Base-by-base conservation (phyloP, 2,329 filamentous ascomycete genomes). In the Fusarium neocosmosporiellum region DNA sequence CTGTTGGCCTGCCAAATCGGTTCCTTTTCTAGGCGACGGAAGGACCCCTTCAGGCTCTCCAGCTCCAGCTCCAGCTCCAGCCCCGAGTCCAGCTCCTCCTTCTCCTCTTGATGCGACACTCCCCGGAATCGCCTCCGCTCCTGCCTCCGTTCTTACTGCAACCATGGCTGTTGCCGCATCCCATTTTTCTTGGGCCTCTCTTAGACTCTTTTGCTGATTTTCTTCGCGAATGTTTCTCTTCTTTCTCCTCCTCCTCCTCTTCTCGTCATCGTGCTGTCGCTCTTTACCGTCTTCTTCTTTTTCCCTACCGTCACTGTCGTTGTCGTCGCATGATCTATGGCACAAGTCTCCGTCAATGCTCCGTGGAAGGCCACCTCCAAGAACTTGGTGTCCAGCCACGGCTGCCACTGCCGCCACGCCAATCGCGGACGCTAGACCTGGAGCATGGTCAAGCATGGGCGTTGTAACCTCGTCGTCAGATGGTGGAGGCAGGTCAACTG, bases 361-460 rank as follows among this genome's bases (percentile, higher is more conserved):
- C 31, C 63, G 39, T 46, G 43, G 67, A 55, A 75, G 61, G n/a
- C 64, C 63, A 41, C 69, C 72, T 37, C 68, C 66, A 9, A 65
- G 34, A 29, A 43, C 63, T 37, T 58, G 65, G 34, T 62, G 69
- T 48, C 66, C 76, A 60, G 72, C 71, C 20, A 73, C 75, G 24
- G 71, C 74, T 58, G 74, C 74, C 18, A 67, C 75, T 41, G 77
- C 75, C 50, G 76, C 76, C 62, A 67, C 71, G 27, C 76, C 67
- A 68, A 77, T 76, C 29, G 71, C 77, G 36, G 75, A 75, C 18
- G 76, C 77, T 29, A 79, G 61, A 16, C 70, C 75, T 55, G 75
- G 76, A 39, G 75, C 73, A 58, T 73, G 73, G 24, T 78, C 72
- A 24, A 79, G 70, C 57, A 78, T 73, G 50, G 69, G 71, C 39